Evolutionary conservation across 768 basidiomycete genomes (phyloP).

Genomic region (Tulasnella sp.): DNA sequence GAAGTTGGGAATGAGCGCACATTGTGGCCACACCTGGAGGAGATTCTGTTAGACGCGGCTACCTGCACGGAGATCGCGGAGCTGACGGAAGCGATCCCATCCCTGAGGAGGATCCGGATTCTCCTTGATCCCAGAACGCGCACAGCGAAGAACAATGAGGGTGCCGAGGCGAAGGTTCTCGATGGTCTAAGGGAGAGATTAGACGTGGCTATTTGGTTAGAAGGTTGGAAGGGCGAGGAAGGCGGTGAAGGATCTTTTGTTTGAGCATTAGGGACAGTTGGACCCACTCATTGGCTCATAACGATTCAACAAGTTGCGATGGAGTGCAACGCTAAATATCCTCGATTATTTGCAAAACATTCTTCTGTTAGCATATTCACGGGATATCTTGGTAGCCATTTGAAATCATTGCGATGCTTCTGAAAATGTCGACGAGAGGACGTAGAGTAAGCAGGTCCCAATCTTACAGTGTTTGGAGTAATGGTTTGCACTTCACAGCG

Average conservation of each 20-base stretch:
- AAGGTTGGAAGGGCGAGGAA: not conserved
- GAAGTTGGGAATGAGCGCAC: no score
- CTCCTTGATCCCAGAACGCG: not conserved
- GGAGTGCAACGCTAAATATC: no score
- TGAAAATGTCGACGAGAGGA: no score
- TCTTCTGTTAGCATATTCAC: no score
- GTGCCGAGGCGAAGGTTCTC: not conserved
- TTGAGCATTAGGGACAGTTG: not conserved
- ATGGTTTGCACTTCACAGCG: no score
- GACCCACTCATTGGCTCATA: not conserved
- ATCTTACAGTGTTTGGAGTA: no score
- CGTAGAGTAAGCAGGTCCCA: no score
- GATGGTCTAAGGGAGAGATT: not conserved
- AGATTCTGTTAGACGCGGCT: not conserved
- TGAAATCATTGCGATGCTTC: no score
- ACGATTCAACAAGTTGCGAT: no score
- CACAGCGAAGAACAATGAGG: not conserved
- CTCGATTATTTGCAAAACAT: no score
- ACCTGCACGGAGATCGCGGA: not conserved
- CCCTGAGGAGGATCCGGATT: not conserved
- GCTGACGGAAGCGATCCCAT: not conserved
- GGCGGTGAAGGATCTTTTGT: not conserved
- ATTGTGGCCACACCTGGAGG: not conserved
- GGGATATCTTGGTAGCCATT: no score
- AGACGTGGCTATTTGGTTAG: not conserved